Percentiles rank a stretch among this genome's conserved stretches.
Evolutionary conservation across 2,329 filamentous ascomycete genomes (phyloP).

Genomic region (Coniochaeta sp.): DNA sequence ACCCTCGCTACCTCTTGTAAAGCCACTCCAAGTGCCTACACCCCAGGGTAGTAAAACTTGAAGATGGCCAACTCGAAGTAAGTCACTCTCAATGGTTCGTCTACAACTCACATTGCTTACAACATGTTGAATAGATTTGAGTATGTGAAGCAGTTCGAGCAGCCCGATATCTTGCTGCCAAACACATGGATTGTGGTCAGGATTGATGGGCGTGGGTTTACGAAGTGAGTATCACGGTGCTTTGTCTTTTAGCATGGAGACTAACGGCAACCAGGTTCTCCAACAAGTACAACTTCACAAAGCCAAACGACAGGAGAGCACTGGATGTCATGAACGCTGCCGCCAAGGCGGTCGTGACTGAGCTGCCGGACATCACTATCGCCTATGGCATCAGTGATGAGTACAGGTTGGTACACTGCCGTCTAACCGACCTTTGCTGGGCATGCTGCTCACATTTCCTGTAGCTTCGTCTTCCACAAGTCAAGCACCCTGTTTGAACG

Average conservation of each 20-base stretch:
- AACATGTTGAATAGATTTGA: constrained; percentile 59
- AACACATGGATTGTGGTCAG: constrained; percentile 96
- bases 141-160: constrained; percentile 89
- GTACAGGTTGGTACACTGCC: constrained; percentile 53
- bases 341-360: constrained; percentile 75
- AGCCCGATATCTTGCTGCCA: constrained; percentile 68
- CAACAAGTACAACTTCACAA: constrained; percentile 74
- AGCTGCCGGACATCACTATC: constrained; percentile 77
- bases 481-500: constrained; percentile 77
- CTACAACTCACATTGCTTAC: constrained; percentile 9
- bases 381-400: constrained; percentile 95
- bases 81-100: constrained; percentile 7
- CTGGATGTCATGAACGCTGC: constrained; percentile 92
- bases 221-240: constrained; percentile 61
- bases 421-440: constrained; percentile 4
- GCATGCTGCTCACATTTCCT: neutral
- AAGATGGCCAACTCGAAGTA: constrained; percentile 52
- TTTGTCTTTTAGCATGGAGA: neutral
- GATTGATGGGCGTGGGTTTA: constrained; percentile 90
- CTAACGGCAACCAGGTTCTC: constrained; percentile 54
- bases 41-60: too few species aligned
- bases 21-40: too few species aligned
- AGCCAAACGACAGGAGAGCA: constrained; percentile 85
- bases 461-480: constrained; percentile 83
- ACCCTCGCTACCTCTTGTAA: neutral